Conservation (phyloP, 768 basidiomycete genomes). For the Coprinopsis marcescibilis region DNA sequence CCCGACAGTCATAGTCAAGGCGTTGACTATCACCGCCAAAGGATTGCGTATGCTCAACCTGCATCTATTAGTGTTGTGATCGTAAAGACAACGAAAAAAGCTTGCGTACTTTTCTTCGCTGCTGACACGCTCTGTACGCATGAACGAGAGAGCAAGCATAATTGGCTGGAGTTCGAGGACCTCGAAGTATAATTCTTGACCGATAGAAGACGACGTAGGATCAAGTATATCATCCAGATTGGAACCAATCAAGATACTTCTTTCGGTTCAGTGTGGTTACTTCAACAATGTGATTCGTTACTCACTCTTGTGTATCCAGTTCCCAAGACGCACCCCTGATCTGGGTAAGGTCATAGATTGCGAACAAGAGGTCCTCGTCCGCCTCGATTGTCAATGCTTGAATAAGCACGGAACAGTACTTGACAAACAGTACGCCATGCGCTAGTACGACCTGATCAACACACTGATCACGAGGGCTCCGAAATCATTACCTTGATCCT, state of each 20-base stretch:
- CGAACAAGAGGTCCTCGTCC: constrained; percentile 95
- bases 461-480: not conserved
- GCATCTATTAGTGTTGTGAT: constrained; percentile 2
- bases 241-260: constrained; percentile 69
- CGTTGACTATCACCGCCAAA: constrained; percentile 87
- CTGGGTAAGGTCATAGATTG: constrained; percentile 86
- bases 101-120: constrained; percentile 81
- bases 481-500: constrained; percentile 74
- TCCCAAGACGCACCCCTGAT: constrained; percentile 92
- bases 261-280: constrained; percentile 4
- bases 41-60: constrained; percentile 84
- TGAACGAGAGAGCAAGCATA: constrained; percentile 88
- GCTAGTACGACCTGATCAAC: constrained; percentile 38
- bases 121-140: constrained; percentile 91
- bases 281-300: constrained; percentile 1
- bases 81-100: constrained; percentile 1
- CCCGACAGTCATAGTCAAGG: constrained; percentile 93
- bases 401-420: constrained; percentile 90
- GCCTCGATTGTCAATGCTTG: constrained; percentile 93
- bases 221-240: constrained; percentile 64
- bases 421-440: constrained; percentile 97
- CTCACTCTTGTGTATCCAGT: constrained; percentile 69
- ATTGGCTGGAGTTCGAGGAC: constrained; percentile 93
- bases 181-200: constrained; percentile 91
- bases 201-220: constrained; percentile 57